Base-by-base conservation (phyloP, 1,284 basidiomycete genomes). In the Apiotrichum akiyoshidainum region DNA sequence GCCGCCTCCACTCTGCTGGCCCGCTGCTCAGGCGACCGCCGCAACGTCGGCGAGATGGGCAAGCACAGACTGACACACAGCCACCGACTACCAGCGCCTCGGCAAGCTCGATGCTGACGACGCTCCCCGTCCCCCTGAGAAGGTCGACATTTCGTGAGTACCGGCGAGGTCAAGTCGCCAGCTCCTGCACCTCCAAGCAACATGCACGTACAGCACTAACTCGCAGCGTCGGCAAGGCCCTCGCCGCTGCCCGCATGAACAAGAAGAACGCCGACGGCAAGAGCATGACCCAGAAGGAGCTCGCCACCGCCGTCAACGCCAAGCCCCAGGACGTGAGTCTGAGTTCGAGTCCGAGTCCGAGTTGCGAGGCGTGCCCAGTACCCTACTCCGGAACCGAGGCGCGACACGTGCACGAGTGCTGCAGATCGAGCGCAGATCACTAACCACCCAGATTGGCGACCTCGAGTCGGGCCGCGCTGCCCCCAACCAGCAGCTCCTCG, bases 91-190 rank as follows among this genome's bases (percentile, higher is more conserved):
- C 80, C 90, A 92, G 77, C 85, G 85, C 61, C 93, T 95, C 74
- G 92, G 90, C 40, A 94, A 94, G 75, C 86, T 96, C 47, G 93
- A 94, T 79, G 86, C 90, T 58, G 91, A 96, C 70, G 96, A 98
- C 79, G 95, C 97, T 71, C 94, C 97, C 22, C 90, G 93, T 11
- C 93, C 96, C 10, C 96, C 95, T 46, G 75, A 88, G 64, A 96
- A 94, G 79, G 82, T 99, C 65, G 81, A 73, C 59, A 58, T 61
- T 39, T 70, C 71, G 74, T 77, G 58, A 64, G 75, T 72, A 22
- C 4, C 1, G 26, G 2, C 5, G 21, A 14, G 37, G 11, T 11
- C 5, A 10, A n/a, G 9, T 5, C 5, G 39, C 9, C 13, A n/a
- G 3, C 40, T 17, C 3, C 16, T 7, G 40, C 8, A n/a, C 21